Evolutionary conservation across 116 monocot genomes (phyloP).

Genomic region (Cymodocea nodosa): DNA sequence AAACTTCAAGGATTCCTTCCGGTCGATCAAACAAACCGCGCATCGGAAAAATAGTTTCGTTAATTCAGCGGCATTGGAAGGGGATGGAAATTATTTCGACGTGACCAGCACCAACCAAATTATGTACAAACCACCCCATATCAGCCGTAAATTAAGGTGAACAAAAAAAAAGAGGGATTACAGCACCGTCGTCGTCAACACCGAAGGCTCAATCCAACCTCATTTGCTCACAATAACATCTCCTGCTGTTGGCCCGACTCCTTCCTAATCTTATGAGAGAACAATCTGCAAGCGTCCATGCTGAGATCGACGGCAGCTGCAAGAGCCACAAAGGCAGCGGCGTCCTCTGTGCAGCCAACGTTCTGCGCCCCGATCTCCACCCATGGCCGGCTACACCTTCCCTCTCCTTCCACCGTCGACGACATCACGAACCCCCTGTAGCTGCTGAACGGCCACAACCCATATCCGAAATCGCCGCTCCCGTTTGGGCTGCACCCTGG

Average conservation of each 20-base stretch:
- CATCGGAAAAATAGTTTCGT: too few species aligned
- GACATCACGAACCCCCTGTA: conserved; percentile 97
- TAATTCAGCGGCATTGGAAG: too few species aligned
- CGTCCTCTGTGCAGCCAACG: conserved; percentile 72
- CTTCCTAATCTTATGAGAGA: conserved; percentile 22
- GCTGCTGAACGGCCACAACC: conserved; percentile 40
- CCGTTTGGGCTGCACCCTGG: conserved; percentile 61
- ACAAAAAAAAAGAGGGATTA: too few species aligned
- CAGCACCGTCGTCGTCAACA: neutral
- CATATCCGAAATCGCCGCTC: conserved; percentile 54
- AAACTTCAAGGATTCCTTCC: too few species aligned
- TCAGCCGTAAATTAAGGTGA: too few species aligned
- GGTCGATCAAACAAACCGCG: too few species aligned
- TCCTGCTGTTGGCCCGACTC: conserved; percentile 11
- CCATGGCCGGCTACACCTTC: conserved; percentile 33
- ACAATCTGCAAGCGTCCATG: conserved; percentile 23
- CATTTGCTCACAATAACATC: neutral
- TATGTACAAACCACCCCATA: too few species aligned
- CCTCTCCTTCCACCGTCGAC: conserved; percentile 65
- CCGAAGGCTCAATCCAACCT: neutral
- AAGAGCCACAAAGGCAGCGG: conserved; percentile 22
- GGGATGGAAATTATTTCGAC: too few species aligned
- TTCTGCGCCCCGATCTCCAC: conserved; percentile 78
- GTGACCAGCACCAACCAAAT: too few species aligned
- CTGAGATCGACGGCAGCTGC: conserved; percentile 25